Percentiles rank a stretch among this genome's conserved stretches.
Conservation (phyloP, 768 basidiomycete genomes). For the Phaeolepiota aurea region DNA sequence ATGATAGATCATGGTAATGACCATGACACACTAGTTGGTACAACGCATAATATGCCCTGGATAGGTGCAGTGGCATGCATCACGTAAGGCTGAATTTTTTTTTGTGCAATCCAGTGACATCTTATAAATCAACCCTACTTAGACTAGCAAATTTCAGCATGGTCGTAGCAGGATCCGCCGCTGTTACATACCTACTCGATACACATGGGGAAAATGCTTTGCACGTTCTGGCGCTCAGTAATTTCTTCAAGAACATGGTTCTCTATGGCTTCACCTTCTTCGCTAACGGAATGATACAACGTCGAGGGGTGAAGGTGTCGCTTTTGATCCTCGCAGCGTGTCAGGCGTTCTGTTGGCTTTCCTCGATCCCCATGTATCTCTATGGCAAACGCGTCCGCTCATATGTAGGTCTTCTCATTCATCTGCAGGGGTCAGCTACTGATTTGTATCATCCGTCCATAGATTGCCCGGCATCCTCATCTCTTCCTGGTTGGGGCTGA, state of each 20-base stretch:
- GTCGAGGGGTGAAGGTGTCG: slow-evolving; percentile 27
- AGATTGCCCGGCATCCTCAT: slow-evolving; percentile 17
- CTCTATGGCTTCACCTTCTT: slow-evolving; percentile 38
- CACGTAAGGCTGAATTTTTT: slow-evolving; percentile 12
- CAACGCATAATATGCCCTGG: slow-evolving; percentile 33
- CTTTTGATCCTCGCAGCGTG: slow-evolving; percentile 30
- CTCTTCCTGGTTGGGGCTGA: slow-evolving; percentile 13
- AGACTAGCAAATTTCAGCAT: slow-evolving; percentile 37
- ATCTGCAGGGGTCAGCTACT: not conserved
- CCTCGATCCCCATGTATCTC: slow-evolving; percentile 34
- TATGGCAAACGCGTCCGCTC: slow-evolving; percentile 34
- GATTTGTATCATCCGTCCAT: not conserved
- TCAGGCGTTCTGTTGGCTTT: slow-evolving; percentile 30
- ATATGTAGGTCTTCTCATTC: slow-evolving; percentile 20
- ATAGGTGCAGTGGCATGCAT: slow-evolving; percentile 34
- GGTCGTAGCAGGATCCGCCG: slow-evolving; percentile 30
- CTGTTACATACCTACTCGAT: slow-evolving; percentile 37
- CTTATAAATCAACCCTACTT: slow-evolving; percentile 1
- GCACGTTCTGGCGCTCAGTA: slow-evolving; percentile 31
- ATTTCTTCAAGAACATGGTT: slow-evolving; percentile 36
- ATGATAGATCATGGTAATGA: too few relatives aligned
- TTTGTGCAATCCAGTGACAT: not conserved
- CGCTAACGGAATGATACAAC: slow-evolving; percentile 30
- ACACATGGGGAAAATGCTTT: slow-evolving; percentile 31
- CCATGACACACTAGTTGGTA: slow-evolving; percentile 28